Conservation (phyloP, 768 basidiomycete genomes). For the Panaeolus cyanescens region DNA sequence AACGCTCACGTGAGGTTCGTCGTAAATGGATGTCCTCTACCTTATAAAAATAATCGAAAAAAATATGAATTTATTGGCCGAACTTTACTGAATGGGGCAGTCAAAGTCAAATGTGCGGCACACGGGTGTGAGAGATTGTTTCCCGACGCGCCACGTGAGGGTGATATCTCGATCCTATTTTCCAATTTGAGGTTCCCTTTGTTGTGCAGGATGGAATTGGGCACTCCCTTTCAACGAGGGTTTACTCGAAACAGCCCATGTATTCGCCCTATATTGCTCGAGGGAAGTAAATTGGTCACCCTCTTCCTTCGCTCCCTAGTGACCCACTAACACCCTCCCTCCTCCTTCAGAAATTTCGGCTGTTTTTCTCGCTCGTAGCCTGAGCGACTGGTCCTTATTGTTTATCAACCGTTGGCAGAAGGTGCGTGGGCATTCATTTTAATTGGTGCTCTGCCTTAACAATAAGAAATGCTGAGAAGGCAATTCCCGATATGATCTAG, state of each 20-base stretch:
- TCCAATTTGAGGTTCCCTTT: slow-evolving; percentile 3
- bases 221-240: background rate
- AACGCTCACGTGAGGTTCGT: too few relatives aligned
- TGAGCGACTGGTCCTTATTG: slow-evolving; percentile 20
- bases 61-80: slow-evolving; percentile 1
- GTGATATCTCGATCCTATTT: background rate
- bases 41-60: background rate
- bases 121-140: slow-evolving; percentile 3
- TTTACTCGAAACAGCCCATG: background rate
- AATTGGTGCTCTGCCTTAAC: slow-evolving; percentile 24
- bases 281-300: slow-evolving; percentile 4
- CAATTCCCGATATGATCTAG: slow-evolving; percentile 33
- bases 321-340: slow-evolving; percentile 8
- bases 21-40: too few relatives aligned
- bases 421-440: slow-evolving; percentile 26
- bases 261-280: slow-evolving; percentile 5
- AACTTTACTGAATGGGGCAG: slow-evolving; percentile 1
- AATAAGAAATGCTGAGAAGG: slow-evolving; percentile 30
- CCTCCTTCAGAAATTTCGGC: slow-evolving; percentile 7
- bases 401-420: slow-evolving; percentile 23
- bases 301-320: slow-evolving; percentile 1
- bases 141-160: slow-evolving; percentile 2
- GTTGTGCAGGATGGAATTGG: slow-evolving; percentile 1
- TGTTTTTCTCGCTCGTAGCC: slow-evolving; percentile 13
- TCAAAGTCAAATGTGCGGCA: background rate